Base-by-base conservation (phyloP, 2,329 filamentous ascomycete species). In the Calonectria hawksworthii region DNA sequence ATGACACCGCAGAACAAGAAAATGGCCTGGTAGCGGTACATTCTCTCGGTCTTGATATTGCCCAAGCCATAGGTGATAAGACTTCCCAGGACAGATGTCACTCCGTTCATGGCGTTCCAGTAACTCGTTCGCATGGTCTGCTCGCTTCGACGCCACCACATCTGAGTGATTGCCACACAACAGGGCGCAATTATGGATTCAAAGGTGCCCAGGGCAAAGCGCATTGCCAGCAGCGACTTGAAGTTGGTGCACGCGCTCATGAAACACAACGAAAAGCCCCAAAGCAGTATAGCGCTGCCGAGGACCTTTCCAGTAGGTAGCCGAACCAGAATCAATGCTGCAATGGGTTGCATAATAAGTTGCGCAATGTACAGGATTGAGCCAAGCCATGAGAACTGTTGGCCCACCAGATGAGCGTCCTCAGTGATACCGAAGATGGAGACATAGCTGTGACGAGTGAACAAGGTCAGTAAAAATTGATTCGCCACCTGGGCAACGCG, bases 341-440 rank as follows among this genome's bases (percentile, higher is more conserved):
- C 86, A 0, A 89, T 79, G 0, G 89, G 89, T 76, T 91, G 89
- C 83, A 89, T 87, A 8, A 90, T 84, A 4, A 91, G 86, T 74
- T 91, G 89, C 1, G 89, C 88, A 34, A 90, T 82, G 78, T 92
- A 92, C 23, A 92, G 82, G 72, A 92, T 88, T 0, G 89, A 90
- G 0, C 89, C 88, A 1, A 92, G 86, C 89, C 89, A 91, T 0
- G 89, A 90, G 74, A 84, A 85, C 11, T 76, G 73, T 2, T 70
- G 36, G n/a, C 73, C 72, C 1, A 69, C 54, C 30, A 75, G 64
- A 10, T 74, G 72, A 18, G 76, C 74, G 28, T 80, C 75, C 41
- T 77, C 70, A 21, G 78, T 75, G 54, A 83, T 69, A 18, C 75
- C 73, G 59, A 76, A 76, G 6, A 76, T 71, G 23, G 75, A 75